phyloP scores from a whole-genome alignment of 148 eudicot species.

The Fagopyrum tataricum region DNA sequence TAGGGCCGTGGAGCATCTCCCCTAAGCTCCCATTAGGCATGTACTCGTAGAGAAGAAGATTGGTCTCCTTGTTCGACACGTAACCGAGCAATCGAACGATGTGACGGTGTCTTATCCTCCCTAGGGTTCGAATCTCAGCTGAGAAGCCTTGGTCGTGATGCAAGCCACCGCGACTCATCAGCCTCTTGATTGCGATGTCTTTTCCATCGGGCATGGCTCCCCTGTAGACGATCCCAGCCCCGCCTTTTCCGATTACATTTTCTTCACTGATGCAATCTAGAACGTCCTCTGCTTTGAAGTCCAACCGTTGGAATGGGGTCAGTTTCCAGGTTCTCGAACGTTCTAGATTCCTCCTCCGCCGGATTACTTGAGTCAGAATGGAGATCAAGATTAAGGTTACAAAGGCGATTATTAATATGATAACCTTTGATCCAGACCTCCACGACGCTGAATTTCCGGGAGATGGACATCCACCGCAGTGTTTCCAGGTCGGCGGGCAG shows the following conservation, averaged over 20 bases:
- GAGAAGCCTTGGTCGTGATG: slow-evolving; percentile 60
- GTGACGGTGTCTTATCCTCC: slow-evolving; percentile 66
- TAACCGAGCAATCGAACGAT: slow-evolving; percentile 75
- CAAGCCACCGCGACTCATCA: slow-evolving; percentile 29
- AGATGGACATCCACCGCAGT: slow-evolving; percentile 26
- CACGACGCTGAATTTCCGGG: slow-evolving; percentile 15
- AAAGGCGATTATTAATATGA: slow-evolving; percentile 23
- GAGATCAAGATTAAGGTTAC: slow-evolving; percentile 23
- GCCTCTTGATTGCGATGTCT: slow-evolving; percentile 67
- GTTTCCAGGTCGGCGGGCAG: slow-evolving; percentile 22
- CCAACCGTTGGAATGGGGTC: slow-evolving; percentile 63
- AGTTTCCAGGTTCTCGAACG: slow-evolving; percentile 64
- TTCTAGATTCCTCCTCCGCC: slow-evolving; percentile 30
- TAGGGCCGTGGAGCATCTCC: slow-evolving; percentile 72
- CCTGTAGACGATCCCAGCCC: slow-evolving; percentile 84
- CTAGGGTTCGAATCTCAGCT: slow-evolving; percentile 78
- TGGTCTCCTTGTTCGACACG: slow-evolving; percentile 68
- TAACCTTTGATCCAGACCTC: slow-evolving; percentile 14
- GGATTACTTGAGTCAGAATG: slow-evolving; percentile 14
- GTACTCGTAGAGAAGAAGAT: slow-evolving; percentile 75
- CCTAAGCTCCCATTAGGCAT: slow-evolving; percentile 94
- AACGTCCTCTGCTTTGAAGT: slow-evolving; percentile 66
- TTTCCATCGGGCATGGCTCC: slow-evolving; percentile 62
- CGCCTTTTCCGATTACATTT: slow-evolving; percentile 85
- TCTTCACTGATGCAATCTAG: slow-evolving; percentile 65